Evolutionary conservation across 805 yeast genomes (phyloP).

Genomic region (Zygosaccharomyces lentus): DNA sequence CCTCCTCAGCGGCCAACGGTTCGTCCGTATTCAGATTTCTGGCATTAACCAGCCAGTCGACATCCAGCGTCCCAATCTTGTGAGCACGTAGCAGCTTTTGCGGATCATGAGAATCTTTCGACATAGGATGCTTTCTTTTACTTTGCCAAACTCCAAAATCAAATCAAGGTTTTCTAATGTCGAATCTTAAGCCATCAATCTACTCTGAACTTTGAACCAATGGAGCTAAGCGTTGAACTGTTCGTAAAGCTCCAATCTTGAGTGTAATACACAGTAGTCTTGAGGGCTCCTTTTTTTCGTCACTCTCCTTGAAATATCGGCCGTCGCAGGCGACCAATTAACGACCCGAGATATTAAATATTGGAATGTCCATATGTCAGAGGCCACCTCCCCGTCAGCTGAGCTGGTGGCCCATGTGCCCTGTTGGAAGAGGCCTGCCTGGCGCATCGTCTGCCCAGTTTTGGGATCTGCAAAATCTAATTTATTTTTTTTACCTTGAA

Average conservation of each 20-base stretch:
- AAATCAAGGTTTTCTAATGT: too few species aligned
- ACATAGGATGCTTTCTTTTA: not conserved
- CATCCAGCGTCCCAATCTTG: slow-evolving; percentile 24
- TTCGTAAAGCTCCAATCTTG: not conserved
- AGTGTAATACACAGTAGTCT: not conserved
- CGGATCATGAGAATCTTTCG: slow-evolving; percentile 14
- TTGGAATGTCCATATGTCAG: not conserved
- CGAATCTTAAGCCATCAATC: not conserved
- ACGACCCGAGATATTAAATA: not conserved
- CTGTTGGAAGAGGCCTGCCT: too few species aligned
- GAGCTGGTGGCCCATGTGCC: too few species aligned
- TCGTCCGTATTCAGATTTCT: slow-evolving; percentile 10
- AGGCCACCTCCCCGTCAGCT: not conserved
- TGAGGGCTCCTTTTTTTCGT: not conserved
- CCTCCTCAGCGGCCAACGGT: slow-evolving; percentile 4
- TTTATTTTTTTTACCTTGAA: too few species aligned
- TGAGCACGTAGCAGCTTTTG: slow-evolving; percentile 22
- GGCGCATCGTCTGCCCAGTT: too few species aligned
- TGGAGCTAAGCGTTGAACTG: not conserved
- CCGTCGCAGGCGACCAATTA: not conserved
- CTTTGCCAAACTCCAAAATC: not conserved
- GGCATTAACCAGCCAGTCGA: slow-evolving; percentile 32
- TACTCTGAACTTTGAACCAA: too few species aligned
- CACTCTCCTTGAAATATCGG: not conserved
- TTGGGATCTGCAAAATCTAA: too few species aligned